Base-by-base conservation (phyloP, 2,329 filamentous ascomycete genomes). In the Xylaria digitata region DNA sequence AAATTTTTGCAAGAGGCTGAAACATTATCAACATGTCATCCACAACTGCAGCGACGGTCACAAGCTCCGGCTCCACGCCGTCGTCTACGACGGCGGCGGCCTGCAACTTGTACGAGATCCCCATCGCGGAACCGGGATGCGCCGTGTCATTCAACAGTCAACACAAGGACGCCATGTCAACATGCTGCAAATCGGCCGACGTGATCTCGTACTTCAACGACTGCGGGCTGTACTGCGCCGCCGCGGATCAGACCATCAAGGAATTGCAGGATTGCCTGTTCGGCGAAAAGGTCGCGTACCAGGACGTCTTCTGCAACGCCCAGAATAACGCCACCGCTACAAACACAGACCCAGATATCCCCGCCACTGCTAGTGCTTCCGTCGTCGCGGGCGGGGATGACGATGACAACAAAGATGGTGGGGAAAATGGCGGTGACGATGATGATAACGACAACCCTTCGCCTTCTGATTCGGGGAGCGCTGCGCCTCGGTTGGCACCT, bases 171-270 rank as follows among this genome's bases (percentile, higher is more conserved):
- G 77, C 82, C 66, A 80, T 85, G 78, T 65, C 77, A 46, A 70
- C 75, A 23, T 86, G 84, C 80, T 86, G 84, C 72, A 76, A 78
- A 11, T 69, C 77, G 9, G 81, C 83, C 59, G 74, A 80, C 23
- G 78, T 85, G 32, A 74, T 81, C 55, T 76, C 76, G 69, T 86
- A 85, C 80, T 77, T 82, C 72, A 71, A 80, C 73, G 75, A 80
- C 72, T 86, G 84, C 77, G 82, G 81, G 17, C 71, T 85, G 66
- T 86, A 85, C 82, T 86, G 84, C 71, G 80, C 82, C 17, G 82
- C 81, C 0, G 73, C 77, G 46, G 80, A 73, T 49, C 81, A 83
- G 68, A 75, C 70, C 23, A 72, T 82, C 57, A 62, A 68, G 11
- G 71, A 77, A 4, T 72, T 84, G 40, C 73, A 73, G 4, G 37